A percentile compares a stretch with the other conserved stretches of the same genome.
Evolutionary conservation across 2,329 filamentous ascomycete species (phyloP).

Genomic region (Hypoxylon sp.): DNA sequence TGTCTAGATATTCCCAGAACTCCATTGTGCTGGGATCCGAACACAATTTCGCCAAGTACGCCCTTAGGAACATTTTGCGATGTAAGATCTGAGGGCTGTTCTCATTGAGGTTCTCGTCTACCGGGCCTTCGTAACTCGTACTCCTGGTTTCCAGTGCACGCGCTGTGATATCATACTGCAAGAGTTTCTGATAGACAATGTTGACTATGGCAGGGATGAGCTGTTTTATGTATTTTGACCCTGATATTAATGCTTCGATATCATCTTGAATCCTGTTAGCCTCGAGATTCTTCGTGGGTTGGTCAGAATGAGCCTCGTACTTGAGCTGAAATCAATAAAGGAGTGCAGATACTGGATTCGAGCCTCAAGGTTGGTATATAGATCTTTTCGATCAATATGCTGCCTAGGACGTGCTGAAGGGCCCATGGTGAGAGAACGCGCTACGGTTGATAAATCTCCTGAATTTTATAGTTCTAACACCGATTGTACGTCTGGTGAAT

Average conservation of each 20-base stretch:
- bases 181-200: conserved; percentile 85
- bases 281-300: neutral
- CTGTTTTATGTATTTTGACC: conserved; percentile 83
- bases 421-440: conserved; percentile 43
- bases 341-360: conserved; percentile 80
- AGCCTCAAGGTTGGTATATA: conserved; percentile 78
- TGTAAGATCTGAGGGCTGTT: conserved; percentile 80
- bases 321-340: conserved; percentile 80
- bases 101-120: conserved; percentile 74
- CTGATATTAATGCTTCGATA: conserved; percentile 76
- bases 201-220: conserved; percentile 87
- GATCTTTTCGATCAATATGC: conserved; percentile 77
- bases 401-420: conserved; percentile 55
- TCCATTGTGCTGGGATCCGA: conserved; percentile 80
- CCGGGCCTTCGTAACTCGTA: conserved; percentile 74
- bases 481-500: neutral
- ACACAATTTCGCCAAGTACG: conserved; percentile 80
- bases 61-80: conserved; percentile 82
- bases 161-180: conserved; percentile 85
- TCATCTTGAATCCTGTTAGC: conserved; percentile 66
- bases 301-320: conserved; percentile 59
- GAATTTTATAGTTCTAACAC: neutral
- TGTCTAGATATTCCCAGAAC: conserved; percentile 87
- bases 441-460: neutral
- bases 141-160: conserved; percentile 76